A percentile compares a stretch with the other conserved stretches of the same genome.
Conservation (phyloP, 2,329 filamentous ascomycete species). For the Ilyonectria destructans region DNA sequence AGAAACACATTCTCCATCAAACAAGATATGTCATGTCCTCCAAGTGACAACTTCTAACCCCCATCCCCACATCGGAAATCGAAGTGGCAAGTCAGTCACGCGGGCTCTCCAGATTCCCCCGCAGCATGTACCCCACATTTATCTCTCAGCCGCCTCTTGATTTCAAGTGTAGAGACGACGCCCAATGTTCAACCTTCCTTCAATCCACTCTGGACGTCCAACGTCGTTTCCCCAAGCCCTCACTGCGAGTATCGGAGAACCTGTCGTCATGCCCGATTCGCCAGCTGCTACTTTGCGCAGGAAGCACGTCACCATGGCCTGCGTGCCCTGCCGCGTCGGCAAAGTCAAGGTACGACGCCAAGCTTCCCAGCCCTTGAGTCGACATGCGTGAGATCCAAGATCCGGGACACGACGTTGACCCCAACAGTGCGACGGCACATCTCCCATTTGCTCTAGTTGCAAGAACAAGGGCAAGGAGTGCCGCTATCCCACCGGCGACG, state of each 20-base stretch:
- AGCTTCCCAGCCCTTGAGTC: too few species aligned
- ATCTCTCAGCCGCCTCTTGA: conserved; percentile 8
- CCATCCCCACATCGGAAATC: too few species aligned
- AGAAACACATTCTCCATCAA: too few species aligned
- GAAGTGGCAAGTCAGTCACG: too few species aligned
- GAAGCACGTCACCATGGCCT: conserved; percentile 62
- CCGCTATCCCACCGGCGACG: conserved; percentile 37
- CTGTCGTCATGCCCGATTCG: too few species aligned
- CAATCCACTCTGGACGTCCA: conserved; percentile 10
- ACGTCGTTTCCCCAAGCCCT: too few species aligned
- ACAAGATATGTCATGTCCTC: too few species aligned
- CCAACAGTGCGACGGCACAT: conserved; percentile 33
- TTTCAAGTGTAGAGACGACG: conserved; percentile 18
- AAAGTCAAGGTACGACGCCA: conserved; percentile 57
- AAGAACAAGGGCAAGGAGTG: conserved; percentile 41
- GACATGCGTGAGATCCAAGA: background rate
- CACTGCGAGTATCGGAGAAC: too few species aligned
- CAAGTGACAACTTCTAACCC: too few species aligned
- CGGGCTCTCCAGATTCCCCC: conserved; percentile 26
- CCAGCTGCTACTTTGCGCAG: conserved; percentile 33
- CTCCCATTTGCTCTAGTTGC: conserved; percentile 39
- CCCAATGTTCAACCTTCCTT: conserved; percentile 26
- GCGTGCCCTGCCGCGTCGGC: conserved; percentile 61
- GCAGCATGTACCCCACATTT: conserved; percentile 21
- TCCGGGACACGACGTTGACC: background rate